Evolutionary conservation across 805 yeast genomes (phyloP).

Genomic region (Ogataea thermomethanolica): DNA sequence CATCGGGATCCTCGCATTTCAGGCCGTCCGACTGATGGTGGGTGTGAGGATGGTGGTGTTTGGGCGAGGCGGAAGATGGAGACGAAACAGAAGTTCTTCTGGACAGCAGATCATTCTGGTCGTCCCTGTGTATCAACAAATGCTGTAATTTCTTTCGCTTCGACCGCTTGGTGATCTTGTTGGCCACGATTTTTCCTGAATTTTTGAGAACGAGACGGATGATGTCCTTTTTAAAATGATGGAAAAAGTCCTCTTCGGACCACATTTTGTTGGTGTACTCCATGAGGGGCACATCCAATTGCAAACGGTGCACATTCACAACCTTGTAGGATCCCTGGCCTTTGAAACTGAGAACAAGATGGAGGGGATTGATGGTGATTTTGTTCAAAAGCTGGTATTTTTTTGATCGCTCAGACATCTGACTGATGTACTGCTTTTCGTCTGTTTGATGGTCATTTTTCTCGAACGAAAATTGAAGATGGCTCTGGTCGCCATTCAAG

Average conservation of each 20-base stretch:
- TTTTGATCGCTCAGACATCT: slow-evolving; percentile 42
- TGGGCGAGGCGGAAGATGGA: not conserved
- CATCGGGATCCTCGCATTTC: slow-evolving; percentile 26
- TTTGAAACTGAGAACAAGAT: slow-evolving; percentile 67
- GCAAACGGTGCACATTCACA: slow-evolving; percentile 72
- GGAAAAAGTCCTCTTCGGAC: slow-evolving; percentile 68
- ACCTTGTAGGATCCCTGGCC: slow-evolving; percentile 69
- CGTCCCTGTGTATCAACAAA: slow-evolving; percentile 9
- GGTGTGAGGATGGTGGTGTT: slow-evolving; percentile 10
- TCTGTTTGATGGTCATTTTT: slow-evolving; percentile 9
- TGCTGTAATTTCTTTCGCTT: slow-evolving; percentile 4
- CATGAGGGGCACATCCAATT: slow-evolving; percentile 60
- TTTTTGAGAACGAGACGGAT: slow-evolving; percentile 54
- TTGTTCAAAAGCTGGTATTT: slow-evolving; percentile 38
- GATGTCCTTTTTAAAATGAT: slow-evolving; percentile 57
- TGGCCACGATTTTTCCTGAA: slow-evolving; percentile 75
- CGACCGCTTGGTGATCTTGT: slow-evolving; percentile 47
- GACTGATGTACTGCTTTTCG: slow-evolving; percentile 35
- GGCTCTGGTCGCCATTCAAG: not conserved
- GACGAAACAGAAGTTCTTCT: not conserved
- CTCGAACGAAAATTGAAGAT: slow-evolving; percentile 7
- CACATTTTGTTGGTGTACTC: slow-evolving; percentile 59
- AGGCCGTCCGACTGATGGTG: slow-evolving; percentile 12
- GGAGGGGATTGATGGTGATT: slow-evolving; percentile 27
- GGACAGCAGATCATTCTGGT: not conserved